Evolutionary conservation across 345 rosid species (phyloP).

Genomic region (Corchorus capsularis): DNA sequence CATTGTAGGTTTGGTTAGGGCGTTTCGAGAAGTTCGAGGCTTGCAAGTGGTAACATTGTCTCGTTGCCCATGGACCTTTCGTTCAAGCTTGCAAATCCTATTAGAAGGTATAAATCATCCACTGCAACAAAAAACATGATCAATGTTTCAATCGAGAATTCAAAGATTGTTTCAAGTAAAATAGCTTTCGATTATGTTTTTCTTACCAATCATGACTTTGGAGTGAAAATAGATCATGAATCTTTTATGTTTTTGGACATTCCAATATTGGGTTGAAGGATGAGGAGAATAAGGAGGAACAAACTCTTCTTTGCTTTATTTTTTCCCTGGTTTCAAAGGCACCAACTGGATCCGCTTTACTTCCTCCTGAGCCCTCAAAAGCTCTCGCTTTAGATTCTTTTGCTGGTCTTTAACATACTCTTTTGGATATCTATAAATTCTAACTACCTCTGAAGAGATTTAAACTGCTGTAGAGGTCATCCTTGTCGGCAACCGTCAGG

Average conservation of each 20-base stretch:
- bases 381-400: constrained; percentile 91
- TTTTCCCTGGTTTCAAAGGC: constrained; percentile 88
- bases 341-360: constrained; percentile 97
- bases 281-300: constrained; percentile 57
- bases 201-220: constrained; percentile 91
- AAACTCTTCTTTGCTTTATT: constrained; percentile 51
- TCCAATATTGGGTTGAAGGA: constrained; percentile 68
- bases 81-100: too few relatives aligned
- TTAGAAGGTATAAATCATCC: too few relatives aligned
- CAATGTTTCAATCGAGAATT: too few relatives aligned
- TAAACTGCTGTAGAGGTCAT: constrained; percentile 83
- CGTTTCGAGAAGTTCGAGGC: too few relatives aligned
- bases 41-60: too few relatives aligned
- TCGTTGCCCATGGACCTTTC: too few relatives aligned
- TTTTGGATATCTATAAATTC: constrained; percentile 92
- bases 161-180: too few relatives aligned
- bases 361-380: constrained; percentile 85
- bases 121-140: too few relatives aligned
- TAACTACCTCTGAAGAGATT: constrained; percentile 74
- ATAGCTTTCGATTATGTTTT: too few relatives aligned
- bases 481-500: constrained; percentile 48
- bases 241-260: constrained; percentile 74
- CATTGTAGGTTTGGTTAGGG: too few relatives aligned
- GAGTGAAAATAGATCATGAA: constrained; percentile 95
- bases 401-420: constrained; percentile 97